These are phyloP conservation scores for Trichoderma sp. DNA, from an alignment of 2,329 filamentous ascomycete species.

Conservation along the genomic window DNA sequence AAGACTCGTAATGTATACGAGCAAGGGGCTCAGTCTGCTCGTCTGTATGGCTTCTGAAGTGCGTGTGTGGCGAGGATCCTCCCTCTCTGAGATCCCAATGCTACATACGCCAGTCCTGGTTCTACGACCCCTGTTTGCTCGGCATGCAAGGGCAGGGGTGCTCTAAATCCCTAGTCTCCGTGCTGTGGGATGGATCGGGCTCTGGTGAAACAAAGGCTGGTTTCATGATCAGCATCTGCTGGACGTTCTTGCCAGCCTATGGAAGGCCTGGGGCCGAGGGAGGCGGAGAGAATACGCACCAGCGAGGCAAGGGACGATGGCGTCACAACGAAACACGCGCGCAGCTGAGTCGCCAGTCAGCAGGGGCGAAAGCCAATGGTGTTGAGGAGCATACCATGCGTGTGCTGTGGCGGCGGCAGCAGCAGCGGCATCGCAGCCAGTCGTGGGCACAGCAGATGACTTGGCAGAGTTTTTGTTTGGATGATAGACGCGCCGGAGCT, in stretches of 20 bases:
- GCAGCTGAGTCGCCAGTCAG: conserved; percentile 15
- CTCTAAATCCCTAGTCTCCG: conserved; percentile 22
- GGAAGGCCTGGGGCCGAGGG: not conserved
- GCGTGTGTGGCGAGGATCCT: conserved; percentile 19
- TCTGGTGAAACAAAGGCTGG: conserved; percentile 30
- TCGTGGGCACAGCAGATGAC: no score
- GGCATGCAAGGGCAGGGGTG: conserved; percentile 26
- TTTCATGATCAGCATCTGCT: conserved; percentile 28
- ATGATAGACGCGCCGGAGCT: conserved; percentile 19
- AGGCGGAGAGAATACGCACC: not conserved
- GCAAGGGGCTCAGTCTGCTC: not conserved
- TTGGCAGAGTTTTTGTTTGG: not conserved
- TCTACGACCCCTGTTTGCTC: conserved; percentile 7
- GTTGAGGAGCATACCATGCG: no score
- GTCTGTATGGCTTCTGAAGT: not conserved
- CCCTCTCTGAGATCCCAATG: conserved; percentile 23
- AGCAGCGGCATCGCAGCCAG: no score
- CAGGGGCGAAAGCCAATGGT: not conserved
- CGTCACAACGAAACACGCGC: not conserved
- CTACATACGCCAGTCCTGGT: conserved; percentile 3
- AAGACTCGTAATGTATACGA: not conserved
- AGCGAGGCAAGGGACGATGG: not conserved
- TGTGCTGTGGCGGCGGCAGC: no score
- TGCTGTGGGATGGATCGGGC: conserved; percentile 21
- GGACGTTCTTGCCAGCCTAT: conserved; percentile 14